Evolutionary conservation across 2,329 filamentous ascomycete genomes (phyloP).

Genomic region (Xylaria sp.): DNA sequence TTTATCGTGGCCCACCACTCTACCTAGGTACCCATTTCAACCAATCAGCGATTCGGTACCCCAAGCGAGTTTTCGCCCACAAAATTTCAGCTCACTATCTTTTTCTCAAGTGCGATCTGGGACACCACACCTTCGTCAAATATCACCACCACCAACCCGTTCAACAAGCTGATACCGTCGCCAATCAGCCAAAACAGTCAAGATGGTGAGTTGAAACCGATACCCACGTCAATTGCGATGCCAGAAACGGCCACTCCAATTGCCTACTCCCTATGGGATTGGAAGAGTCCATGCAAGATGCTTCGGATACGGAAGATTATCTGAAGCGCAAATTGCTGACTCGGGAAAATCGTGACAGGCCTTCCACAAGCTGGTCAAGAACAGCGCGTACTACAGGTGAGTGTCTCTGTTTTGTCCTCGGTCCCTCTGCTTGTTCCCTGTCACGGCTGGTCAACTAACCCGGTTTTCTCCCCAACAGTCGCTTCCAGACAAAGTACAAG

Average conservation of each 20-base stretch:
- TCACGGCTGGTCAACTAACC: constrained; percentile 41
- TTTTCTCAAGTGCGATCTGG: constrained; percentile 38
- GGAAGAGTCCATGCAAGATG: constrained; percentile 93
- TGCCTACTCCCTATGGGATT: constrained; percentile 33
- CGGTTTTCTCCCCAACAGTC: constrained; percentile 63
- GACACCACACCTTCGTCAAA: constrained; percentile 30
- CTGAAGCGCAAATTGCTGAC: constrained; percentile 99
- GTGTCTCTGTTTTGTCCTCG: constrained; percentile 56
- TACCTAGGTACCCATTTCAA: constrained; percentile 13
- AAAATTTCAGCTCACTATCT: constrained; percentile 47
- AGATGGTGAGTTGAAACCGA: constrained; percentile 72
- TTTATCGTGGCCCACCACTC: constrained; percentile 52
- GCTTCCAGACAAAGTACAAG: constrained; percentile 99
- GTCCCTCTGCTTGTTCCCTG: neutral
- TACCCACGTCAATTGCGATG: constrained; percentile 50
- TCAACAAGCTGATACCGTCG: constrained; percentile 44
- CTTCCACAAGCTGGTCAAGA: constrained; percentile 97
- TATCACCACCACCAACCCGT: constrained; percentile 35
- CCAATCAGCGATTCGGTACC: constrained; percentile 35
- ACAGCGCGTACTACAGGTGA: constrained; percentile 98
- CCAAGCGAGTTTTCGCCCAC: constrained; percentile 54
- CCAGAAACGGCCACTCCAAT: constrained; percentile 49
- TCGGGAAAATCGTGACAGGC: constrained; percentile 76
- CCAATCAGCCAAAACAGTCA: constrained; percentile 66
- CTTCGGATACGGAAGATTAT: constrained; percentile 78